Evolutionary conservation across 208 protist genomes (phyloP).

Genomic region (Leishmania major): DNA sequence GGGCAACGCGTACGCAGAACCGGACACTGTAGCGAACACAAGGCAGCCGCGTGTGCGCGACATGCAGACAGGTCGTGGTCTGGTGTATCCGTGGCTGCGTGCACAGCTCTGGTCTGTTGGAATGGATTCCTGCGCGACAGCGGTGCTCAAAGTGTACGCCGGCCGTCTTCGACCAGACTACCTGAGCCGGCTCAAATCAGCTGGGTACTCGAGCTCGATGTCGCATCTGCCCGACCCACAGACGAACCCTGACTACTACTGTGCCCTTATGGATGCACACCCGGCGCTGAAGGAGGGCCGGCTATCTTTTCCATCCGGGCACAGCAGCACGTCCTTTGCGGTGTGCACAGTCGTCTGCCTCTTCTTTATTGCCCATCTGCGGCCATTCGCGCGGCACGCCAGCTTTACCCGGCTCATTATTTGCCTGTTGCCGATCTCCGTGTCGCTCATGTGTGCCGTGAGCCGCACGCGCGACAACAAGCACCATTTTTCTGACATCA

Average conservation of each 20-base stretch:
- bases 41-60: conserved; percentile 22
- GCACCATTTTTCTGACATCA: conserved; percentile 88
- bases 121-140: conserved; percentile 41
- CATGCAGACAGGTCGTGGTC: conserved; percentile 24
- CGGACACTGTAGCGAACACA: conserved; percentile 4
- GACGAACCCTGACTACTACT: conserved; percentile 57
- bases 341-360: conserved; percentile 67
- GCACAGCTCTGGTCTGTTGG: conserved; percentile 51
- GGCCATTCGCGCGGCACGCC: conserved; percentile 62
- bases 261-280: conserved; percentile 42
- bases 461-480: conserved; percentile 87
- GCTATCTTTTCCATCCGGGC: conserved; percentile 92
- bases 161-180: conserved; percentile 94
- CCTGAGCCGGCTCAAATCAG: conserved; percentile 49
- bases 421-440: conserved; percentile 51
- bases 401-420: conserved; percentile 70
- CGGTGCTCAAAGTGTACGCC: conserved; percentile 76
- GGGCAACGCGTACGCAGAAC: background rate
- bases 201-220: conserved; percentile 41
- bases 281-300: conserved; percentile 66
- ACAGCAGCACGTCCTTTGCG: conserved; percentile 87
- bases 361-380: conserved; percentile 70
- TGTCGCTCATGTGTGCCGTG: conserved; percentile 70
- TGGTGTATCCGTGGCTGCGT: conserved; percentile 62
- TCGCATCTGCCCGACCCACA: conserved; percentile 30